These are phyloP conservation scores for Tremellales sp. DNA, from an alignment of 1,284 basidiomycete genomes.

Conservation along the genomic window DNA sequence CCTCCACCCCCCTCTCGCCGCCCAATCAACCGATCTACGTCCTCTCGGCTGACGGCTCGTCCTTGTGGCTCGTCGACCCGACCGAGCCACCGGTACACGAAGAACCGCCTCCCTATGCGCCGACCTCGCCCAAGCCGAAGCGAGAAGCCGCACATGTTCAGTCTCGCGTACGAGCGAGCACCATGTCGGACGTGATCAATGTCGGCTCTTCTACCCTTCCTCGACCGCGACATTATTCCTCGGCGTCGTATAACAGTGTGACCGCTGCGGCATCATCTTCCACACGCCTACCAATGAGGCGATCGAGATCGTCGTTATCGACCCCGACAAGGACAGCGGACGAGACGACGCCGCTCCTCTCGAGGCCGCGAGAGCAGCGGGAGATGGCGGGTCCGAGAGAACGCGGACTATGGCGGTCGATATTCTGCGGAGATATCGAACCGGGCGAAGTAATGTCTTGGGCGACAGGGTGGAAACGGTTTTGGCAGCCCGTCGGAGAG, in stretches of 20 bases:
- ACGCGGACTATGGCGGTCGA: conserved; percentile 25
- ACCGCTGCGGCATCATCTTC: not conserved
- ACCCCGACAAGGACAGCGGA: conserved; percentile 7
- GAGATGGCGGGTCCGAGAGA: not conserved
- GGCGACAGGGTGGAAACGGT: conserved; percentile 29
- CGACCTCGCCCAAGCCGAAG: conserved; percentile 5
- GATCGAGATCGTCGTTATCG: conserved; percentile 3
- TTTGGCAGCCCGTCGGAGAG: conserved; percentile 32
- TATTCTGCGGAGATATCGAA: conserved; percentile 32
- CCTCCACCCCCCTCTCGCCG: not conserved
- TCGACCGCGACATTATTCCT: not conserved
- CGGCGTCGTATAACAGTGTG: no score
- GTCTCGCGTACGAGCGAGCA: conserved; percentile 20
- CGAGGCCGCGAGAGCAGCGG: not conserved
- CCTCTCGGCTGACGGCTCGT: conserved; percentile 42
- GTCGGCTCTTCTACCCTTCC: not conserved
- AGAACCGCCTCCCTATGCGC: conserved; percentile 42
- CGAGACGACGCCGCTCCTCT: conserved; percentile 31
- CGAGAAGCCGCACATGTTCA: not conserved
- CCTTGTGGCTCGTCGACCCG: conserved; percentile 37
- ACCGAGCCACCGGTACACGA: conserved; percentile 27
- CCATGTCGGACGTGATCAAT: conserved; percentile 13
- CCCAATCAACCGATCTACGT: conserved; percentile 36
- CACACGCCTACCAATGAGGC: not conserved
- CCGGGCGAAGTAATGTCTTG: conserved; percentile 18